A percentile compares a stretch with the other conserved stretches of the same genome.
Evolutionary conservation across 257 asterid genomes (phyloP).

Genomic region (Salvia splendens): DNA sequence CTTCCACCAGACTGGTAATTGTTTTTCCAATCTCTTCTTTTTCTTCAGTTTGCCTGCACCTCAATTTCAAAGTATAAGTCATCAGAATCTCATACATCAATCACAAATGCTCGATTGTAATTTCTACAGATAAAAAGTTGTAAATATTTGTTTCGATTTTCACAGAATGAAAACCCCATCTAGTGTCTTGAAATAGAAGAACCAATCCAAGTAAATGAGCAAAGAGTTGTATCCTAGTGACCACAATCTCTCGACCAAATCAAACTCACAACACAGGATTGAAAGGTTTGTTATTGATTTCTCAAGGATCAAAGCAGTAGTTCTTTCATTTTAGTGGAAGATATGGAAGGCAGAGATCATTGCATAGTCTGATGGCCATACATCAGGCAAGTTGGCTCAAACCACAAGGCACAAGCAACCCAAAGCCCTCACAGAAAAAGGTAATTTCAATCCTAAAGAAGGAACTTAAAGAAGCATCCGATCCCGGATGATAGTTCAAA

Average conservation of each 20-base stretch:
- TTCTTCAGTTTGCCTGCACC: conserved; percentile 58
- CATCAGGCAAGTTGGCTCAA: not conserved
- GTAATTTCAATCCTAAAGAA: not conserved
- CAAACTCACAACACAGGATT: not conserved
- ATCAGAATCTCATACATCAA: conserved; percentile 22
- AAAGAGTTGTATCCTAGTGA: not conserved
- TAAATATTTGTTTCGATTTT: not conserved
- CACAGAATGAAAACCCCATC: not conserved
- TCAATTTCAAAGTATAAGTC: conserved; percentile 24
- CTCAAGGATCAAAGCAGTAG: not conserved
- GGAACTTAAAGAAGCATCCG: not conserved
- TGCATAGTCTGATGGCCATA: not conserved
- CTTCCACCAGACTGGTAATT: conserved; percentile 72
- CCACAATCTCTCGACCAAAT: not conserved
- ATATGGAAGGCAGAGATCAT: conserved; percentile 7
- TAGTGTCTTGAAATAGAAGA: not conserved
- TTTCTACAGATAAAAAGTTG: not conserved
- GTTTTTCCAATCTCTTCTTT: conserved; percentile 42
- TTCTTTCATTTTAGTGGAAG: not conserved
- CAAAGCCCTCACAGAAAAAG: not conserved
- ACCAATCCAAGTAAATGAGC: not conserved
- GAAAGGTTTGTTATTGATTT: not conserved
- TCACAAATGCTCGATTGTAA: not conserved
- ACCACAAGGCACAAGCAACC: not conserved
- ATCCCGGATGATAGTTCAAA: not conserved